These are phyloP conservation scores for Lodderomyces metapsilosis DNA, from an alignment of 1,139 yeast species.

Conservation along the genomic window DNA sequence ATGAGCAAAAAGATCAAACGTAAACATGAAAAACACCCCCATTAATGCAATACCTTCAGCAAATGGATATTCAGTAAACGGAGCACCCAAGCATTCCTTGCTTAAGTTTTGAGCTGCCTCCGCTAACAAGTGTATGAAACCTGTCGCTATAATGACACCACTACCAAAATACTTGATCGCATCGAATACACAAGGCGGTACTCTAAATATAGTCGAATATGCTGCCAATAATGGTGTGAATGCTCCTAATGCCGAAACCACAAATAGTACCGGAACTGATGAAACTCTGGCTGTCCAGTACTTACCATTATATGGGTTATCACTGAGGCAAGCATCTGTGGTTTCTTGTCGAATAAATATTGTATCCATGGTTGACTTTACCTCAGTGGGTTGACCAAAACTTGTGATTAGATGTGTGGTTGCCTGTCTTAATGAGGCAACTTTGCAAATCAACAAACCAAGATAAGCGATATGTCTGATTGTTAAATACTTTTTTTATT, in stretches of 20 bases:
- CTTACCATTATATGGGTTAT: slow-evolving; percentile 18
- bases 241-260: slow-evolving; percentile 30
- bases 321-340: slow-evolving; percentile 15
- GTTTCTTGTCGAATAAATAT: background rate
- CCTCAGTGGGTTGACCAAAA: too few species aligned
- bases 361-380: background rate
- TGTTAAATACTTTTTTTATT: background rate
- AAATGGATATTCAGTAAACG: slow-evolving; percentile 32
- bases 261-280: slow-evolving; percentile 30
- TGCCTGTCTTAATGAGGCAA: too few species aligned
- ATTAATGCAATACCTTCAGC: slow-evolving; percentile 33
- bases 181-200: slow-evolving; percentile 29
- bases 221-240: slow-evolving; percentile 30
- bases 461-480: too few species aligned
- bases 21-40: slow-evolving; percentile 31
- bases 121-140: slow-evolving; percentile 32
- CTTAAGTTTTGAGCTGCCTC: slow-evolving; percentile 25
- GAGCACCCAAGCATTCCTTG: slow-evolving; percentile 29
- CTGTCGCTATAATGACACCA: slow-evolving; percentile 37
- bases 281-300: slow-evolving; percentile 26
- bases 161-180: slow-evolving; percentile 29
- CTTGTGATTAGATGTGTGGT: too few species aligned
- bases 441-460: too few species aligned
- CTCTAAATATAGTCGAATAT: slow-evolving; percentile 18
- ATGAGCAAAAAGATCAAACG: slow-evolving; percentile 28